Base-by-base conservation (phyloP, 1,284 basidiomycete species). In the Trichosporon inkin region DNA sequence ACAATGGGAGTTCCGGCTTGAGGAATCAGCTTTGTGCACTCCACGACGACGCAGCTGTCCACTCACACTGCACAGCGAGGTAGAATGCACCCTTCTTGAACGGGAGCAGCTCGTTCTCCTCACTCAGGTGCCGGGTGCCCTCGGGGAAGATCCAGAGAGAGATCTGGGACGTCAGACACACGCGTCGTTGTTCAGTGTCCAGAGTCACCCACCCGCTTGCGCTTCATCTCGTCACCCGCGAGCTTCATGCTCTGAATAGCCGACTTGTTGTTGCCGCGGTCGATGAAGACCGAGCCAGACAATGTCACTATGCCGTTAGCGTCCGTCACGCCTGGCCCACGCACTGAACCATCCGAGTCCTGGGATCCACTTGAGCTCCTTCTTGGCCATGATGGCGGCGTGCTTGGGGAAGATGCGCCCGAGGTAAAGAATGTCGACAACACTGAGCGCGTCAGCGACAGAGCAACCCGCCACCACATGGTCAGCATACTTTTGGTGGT, bases 1-100 rank as follows among this genome's bases (percentile, higher is more conserved):
- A 92, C 84, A 67, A 99, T 88, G 7, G 93, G 92, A 44, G 93
- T 82, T 24, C 72, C 75, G 24, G 73, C 73, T 75, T 75, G 57
- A 13, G n/a, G 22, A 17, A 4, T 55, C 38, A 57, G 53, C 35
- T 22, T 19, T 35, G 53, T 7, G 17, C 1, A 44, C 20, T 10
- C 10, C 0, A 20, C 49, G 8, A 16, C 16, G n/a, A 10, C n/a
- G 11, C 32, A 6, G 16, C 41, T 32, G 20, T 11, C 7, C 53
- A 63, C 63, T 69, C 74, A 58, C 79, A 86, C 78, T 96, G 88
- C 16, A 98, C 83, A 17, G 96, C 95, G 32, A 98, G 84, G 75
- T 99, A 92, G 83, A 99, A 99, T 1, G 93, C 94, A 40, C 96
- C 96, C 80, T 98, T 99, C 81, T 99, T 99, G 81, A 99, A 89